Conservation (phyloP, 371 early-diverging fungal genomes). For the Fennellomyces sp. region DNA sequence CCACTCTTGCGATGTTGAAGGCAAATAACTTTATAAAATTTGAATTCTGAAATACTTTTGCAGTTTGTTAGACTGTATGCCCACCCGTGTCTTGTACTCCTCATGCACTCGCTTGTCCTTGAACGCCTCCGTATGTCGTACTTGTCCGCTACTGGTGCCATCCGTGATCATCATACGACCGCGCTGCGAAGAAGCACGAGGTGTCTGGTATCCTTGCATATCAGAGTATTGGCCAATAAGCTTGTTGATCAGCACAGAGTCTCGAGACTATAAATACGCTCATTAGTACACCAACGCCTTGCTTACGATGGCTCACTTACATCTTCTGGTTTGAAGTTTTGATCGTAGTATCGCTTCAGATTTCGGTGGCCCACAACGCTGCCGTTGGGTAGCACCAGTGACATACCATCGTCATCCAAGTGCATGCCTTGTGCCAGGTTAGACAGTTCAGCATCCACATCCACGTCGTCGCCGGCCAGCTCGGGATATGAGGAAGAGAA, state of each 20-base stretch:
- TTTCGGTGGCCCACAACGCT: constrained; percentile 83
- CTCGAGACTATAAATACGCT: constrained; percentile 28
- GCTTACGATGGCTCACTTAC: no score
- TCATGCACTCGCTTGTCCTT: constrained; percentile 63
- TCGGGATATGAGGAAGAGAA: constrained; percentile 59
- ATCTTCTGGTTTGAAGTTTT: constrained; percentile 75
- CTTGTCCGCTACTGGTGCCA: constrained; percentile 20
- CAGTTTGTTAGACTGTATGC: constrained; percentile 82
- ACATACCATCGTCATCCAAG: constrained; percentile 75
- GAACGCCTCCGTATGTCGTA: constrained; percentile 42
- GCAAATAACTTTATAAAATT: constrained; percentile 54
- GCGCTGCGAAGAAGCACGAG: constrained; percentile 22
- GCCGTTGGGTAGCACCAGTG: constrained; percentile 88
- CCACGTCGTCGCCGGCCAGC: constrained; percentile 51
- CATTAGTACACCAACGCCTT: background rate
- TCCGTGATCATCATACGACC: constrained; percentile 38
- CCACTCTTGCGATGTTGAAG: no score
- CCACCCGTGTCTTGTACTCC: constrained; percentile 75
- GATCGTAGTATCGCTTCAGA: constrained; percentile 84
- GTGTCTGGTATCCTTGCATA: constrained; percentile 38
- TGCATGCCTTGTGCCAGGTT: constrained; percentile 29
- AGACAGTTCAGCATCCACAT: constrained; percentile 55
- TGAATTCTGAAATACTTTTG: constrained; percentile 87
- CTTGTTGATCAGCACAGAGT: constrained; percentile 53
- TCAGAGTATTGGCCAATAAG: constrained; percentile 52